Evolutionary conservation across 768 basidiomycete species (phyloP).

Genomic region (Russula sp.): DNA sequence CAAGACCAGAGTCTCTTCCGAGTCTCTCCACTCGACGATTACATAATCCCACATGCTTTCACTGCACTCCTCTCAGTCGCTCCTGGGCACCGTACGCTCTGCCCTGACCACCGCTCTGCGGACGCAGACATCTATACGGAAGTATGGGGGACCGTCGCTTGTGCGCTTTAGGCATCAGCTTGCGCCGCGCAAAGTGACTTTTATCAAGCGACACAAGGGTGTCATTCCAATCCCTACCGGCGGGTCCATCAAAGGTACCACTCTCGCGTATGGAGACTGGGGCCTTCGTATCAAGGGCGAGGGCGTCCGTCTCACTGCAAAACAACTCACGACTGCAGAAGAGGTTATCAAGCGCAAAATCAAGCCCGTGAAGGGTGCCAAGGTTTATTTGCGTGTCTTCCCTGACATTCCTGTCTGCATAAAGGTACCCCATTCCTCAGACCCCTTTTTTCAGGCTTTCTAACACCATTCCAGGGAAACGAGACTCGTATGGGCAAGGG

Average conservation of each 20-base stretch:
- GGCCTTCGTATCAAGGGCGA: constrained; percentile 84
- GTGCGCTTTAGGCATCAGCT: constrained; percentile 44
- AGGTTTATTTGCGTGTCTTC: constrained; percentile 85
- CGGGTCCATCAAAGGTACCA: constrained; percentile 93
- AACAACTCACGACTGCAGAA: constrained; percentile 82
- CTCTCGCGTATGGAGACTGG: constrained; percentile 87
- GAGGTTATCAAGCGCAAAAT: constrained; percentile 86
- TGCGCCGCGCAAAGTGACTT: constrained; percentile 78
- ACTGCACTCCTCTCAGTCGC: constrained; percentile 28
- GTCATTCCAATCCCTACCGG: constrained; percentile 79
- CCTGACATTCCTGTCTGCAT: constrained; percentile 97
- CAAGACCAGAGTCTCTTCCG: not conserved
- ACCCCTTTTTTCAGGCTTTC: not conserved
- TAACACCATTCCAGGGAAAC: constrained; percentile 58
- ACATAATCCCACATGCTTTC: constrained; percentile 31
- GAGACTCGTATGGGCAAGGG: constrained; percentile 99
- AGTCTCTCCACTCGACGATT: not conserved
- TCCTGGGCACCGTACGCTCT: constrained; percentile 26
- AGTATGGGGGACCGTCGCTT: constrained; percentile 11
- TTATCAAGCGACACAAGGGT: constrained; percentile 88
- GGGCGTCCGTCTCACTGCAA: constrained; percentile 76
- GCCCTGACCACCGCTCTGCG: constrained; percentile 20
- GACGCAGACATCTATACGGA: not conserved
- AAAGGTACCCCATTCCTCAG: constrained; percentile 51
- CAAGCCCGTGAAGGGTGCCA: constrained; percentile 82